A percentile compares a stretch with the other conserved stretches of the same genome.
Conservation (phyloP, 352 stramenopile species). For the Globisporangium recalcitrans region DNA sequence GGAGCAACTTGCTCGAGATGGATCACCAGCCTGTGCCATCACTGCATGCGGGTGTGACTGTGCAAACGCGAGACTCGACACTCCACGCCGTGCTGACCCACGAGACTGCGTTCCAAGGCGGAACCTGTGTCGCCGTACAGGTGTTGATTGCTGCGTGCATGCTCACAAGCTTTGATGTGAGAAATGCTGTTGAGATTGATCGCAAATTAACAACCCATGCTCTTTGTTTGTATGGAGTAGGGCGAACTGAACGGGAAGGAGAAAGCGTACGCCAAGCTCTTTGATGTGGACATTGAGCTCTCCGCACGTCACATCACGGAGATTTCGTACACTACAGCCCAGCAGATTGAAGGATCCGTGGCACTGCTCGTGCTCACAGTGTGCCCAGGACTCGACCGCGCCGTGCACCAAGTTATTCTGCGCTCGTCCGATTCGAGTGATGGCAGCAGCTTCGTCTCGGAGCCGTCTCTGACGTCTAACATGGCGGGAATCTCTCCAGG, state of each 20-base stretch:
- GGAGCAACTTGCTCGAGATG: slow-evolving; percentile 35
- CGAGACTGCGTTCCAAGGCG: slow-evolving; percentile 32
- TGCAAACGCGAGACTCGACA: slow-evolving; percentile 23
- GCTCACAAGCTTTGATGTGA: background rate
- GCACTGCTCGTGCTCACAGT: slow-evolving; percentile 34
- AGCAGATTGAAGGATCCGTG: slow-evolving; percentile 24
- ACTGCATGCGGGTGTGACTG: slow-evolving; percentile 23
- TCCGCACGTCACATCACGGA: slow-evolving; percentile 30
- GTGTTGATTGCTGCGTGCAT: too few species aligned
- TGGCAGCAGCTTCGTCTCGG: slow-evolving; percentile 8
- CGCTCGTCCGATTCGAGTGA: slow-evolving; percentile 24
- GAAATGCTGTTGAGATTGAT: background rate
- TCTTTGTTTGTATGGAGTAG: slow-evolving; percentile 8
- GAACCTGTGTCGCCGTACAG: slow-evolving; percentile 27
- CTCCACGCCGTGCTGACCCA: slow-evolving; percentile 25
- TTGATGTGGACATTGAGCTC: slow-evolving; percentile 36
- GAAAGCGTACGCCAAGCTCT: slow-evolving; percentile 41
- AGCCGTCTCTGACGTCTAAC: slow-evolving; percentile 16
- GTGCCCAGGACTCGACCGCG: slow-evolving; percentile 31
- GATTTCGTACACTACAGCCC: slow-evolving; percentile 32
- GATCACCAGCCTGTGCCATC: slow-evolving; percentile 26
- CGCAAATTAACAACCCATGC: background rate
- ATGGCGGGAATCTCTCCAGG: slow-evolving; percentile 24
- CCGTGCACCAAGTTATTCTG: slow-evolving; percentile 36
- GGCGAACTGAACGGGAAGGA: slow-evolving; percentile 26